Base-by-base conservation (phyloP, 768 basidiomycete genomes). In the Paxillus ammoniavirescens region DNA sequence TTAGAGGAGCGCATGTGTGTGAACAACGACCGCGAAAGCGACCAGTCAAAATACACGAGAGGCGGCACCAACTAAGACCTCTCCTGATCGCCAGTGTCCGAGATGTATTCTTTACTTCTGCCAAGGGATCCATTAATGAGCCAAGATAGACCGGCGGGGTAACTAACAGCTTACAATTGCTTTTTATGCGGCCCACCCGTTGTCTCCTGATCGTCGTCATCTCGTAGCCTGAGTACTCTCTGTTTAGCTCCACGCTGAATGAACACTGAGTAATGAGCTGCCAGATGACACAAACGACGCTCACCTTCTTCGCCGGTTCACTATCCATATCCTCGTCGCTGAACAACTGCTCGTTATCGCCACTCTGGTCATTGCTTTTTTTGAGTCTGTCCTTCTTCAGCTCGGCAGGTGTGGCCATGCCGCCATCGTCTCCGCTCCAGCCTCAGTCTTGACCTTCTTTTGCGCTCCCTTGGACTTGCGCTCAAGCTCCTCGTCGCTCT, bases 61-160 rank as follows among this genome's bases (percentile, higher is more conserved):
- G 33, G 23, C 21, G 14, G 48, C 62, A 54, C 49, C 53, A 50
- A 41, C 77, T 73, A 87, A 65, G 80, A 75, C 84, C 87, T 87
- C 49, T 68, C 66, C 46, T 89, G 3, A 21, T 21, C 92, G 65
- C 94, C 93, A 2, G 91, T 91, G 66, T 94, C 91, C 7, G 87
- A 87, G 46, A 96, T 82, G 69, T 84, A 80, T 62, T 86, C 93
- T 70, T 91, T 93, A 64, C 90, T 93, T 78, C 94, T 95, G 65
- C 93, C 94, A 47, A 57, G 18, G 37, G 42, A 30, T 36, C 8
- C 56, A 47, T 56, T 41, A 47, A 41, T 50, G 30, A 48, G 10
- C 17, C 10, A 40, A 9, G 33, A 45, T 10, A 5, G 13, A n/a
- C 28, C 36, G 45, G 45, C 18, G 15, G 28, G 7, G 2, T 9